Conservation (phyloP, 2,329 filamentous ascomycete species). For the Colletotrichum orbiculare region DNA sequence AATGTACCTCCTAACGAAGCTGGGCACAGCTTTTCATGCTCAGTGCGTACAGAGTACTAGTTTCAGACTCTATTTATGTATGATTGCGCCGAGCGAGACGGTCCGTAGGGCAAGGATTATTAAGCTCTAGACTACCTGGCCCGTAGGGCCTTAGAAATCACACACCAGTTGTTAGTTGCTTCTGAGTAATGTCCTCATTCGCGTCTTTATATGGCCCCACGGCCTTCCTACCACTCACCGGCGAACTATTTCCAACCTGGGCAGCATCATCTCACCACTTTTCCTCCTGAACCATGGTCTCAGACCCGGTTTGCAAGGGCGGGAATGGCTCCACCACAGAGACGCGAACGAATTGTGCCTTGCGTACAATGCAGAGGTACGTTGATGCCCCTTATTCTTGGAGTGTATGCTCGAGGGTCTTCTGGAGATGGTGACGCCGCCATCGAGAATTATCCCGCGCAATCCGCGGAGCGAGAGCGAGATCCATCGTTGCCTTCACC, state of each 20-base stretch:
- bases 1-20: no score
- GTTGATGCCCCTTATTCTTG: not conserved
- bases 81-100: not conserved
- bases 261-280: constrained; percentile 2
- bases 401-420: no score
- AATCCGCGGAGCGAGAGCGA: no score
- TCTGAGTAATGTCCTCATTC: constrained; percentile 10
- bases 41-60: no score
- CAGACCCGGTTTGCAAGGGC: not conserved
- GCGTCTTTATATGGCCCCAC: constrained; percentile 1
- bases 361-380: constrained; percentile 21
- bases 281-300: constrained; percentile 7
- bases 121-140: not conserved
- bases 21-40: no score
- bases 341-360: constrained; percentile 19
- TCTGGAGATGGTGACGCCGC: no score
- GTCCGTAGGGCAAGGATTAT: not conserved
- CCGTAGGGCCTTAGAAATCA: not conserved
- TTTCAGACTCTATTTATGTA: not conserved
- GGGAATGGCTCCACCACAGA: constrained; percentile 23
- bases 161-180: not conserved
- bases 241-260: constrained; percentile 21
- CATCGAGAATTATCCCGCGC: no score
- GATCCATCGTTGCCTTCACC: no score
- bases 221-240: not conserved